phyloP scores from a whole-genome alignment of 768 basidiomycete genomes.

The Calocybe cyanea region DNA sequence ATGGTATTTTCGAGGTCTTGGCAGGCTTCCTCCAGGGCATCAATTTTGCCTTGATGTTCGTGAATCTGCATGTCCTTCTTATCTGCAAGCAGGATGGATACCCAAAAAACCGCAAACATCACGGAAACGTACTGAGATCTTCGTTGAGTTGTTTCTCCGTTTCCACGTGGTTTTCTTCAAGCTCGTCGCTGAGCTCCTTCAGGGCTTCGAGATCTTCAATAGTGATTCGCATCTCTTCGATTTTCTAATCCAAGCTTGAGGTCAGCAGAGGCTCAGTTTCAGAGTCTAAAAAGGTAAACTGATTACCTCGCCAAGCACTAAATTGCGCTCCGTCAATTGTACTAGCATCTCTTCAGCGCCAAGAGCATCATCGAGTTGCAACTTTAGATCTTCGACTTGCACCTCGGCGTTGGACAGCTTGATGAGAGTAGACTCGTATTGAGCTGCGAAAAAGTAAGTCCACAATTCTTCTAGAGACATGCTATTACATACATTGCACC shows the following conservation, averaged over 20 bases:
- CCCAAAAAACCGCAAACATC: no score
- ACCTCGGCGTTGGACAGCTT: constrained; percentile 86
- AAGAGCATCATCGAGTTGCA: constrained; percentile 91
- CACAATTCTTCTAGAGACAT: neutral
- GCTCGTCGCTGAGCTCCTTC: constrained; percentile 93
- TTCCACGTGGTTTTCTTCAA: constrained; percentile 94
- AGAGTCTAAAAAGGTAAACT: neutral
- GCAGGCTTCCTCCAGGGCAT: constrained; percentile 71
- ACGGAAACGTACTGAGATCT: constrained; percentile 68
- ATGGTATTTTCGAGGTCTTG: constrained; percentile 88
- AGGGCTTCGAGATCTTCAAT: constrained; percentile 96
- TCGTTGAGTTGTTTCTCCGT: constrained; percentile 89
- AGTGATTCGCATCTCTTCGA: constrained; percentile 94
- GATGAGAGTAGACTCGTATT: constrained; percentile 75
- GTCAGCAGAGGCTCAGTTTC: neutral
- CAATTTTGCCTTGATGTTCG: constrained; percentile 62
- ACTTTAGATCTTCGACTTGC: constrained; percentile 90
- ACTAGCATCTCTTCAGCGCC: constrained; percentile 97
- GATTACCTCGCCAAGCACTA: constrained; percentile 82
- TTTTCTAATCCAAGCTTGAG: constrained; percentile 59
- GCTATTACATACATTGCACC: constrained; percentile 58
- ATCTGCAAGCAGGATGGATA: constrained; percentile 35
- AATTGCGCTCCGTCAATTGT: constrained; percentile 89
- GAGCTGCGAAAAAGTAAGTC: constrained; percentile 42
- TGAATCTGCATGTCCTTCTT: constrained; percentile 67